A percentile compares a stretch with the other conserved stretches of the same genome.
These are phyloP conservation scores for Lobosporangium transversale DNA, from an alignment of 192 early-diverging fungal genomes.

Conservation along the genomic window DNA sequence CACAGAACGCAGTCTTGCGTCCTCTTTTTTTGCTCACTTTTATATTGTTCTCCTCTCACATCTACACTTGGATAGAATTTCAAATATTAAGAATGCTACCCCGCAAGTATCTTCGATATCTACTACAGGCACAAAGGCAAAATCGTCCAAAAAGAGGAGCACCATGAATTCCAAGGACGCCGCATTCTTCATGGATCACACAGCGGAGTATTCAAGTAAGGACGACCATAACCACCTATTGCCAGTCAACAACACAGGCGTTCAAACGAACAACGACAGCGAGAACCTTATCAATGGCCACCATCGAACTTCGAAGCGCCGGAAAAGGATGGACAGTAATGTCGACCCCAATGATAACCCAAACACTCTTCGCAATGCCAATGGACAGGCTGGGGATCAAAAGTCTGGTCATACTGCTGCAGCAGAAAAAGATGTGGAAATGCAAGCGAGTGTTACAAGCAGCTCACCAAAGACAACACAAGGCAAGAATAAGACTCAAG, in stretches of 20 bases:
- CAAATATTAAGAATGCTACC: conserved; percentile 7
- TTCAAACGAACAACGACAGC: no score
- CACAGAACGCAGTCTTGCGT: no score
- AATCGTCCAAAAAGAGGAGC: conserved; percentile 26
- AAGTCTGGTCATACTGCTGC: background rate
- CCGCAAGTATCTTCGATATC: background rate
- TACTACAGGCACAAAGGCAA: conserved; percentile 9
- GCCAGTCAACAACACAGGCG: background rate
- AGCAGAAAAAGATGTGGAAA: background rate
- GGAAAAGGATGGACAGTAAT: conserved; percentile 31
- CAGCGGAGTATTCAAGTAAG: background rate
- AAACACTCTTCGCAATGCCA: background rate
- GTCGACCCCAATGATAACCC: conserved; percentile 24
- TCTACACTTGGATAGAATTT: conserved; percentile 13
- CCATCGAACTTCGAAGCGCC: conserved; percentile 31
- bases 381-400: conserved; percentile 1
- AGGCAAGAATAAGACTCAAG: background rate
- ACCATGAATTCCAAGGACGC: conserved; percentile 36
- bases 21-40: no score
- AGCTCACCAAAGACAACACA: background rate
- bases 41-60: background rate
- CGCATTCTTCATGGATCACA: background rate
- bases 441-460: background rate
- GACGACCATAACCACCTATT: conserved; percentile 1
- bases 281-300: background rate